Evolutionary conservation across 2,329 filamentous ascomycete genomes (phyloP).

Genomic region (Fusarium compactum): DNA sequence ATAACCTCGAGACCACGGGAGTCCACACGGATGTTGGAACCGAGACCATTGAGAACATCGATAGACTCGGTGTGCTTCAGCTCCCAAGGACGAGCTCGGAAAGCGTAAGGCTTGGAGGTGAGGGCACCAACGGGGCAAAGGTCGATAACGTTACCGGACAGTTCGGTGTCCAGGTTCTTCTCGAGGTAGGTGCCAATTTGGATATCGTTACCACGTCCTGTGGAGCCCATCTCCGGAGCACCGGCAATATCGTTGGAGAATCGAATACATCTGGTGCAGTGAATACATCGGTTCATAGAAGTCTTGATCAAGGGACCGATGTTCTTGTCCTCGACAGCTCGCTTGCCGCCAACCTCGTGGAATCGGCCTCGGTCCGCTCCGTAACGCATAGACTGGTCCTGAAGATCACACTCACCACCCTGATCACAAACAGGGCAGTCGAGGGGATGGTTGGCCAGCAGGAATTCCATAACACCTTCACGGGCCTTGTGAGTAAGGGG

Average conservation of each 20-base stretch:
- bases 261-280: conserved; percentile 97
- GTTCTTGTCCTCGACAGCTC: conserved; percentile 99
- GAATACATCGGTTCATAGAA: conserved; percentile 99
- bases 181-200: conserved; percentile 99
- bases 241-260: conserved; percentile 98
- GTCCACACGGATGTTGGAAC: conserved; percentile 95
- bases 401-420: conserved; percentile 97
- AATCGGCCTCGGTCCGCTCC: conserved; percentile 96
- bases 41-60: conserved; percentile 91
- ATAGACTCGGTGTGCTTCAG: conserved; percentile 96
- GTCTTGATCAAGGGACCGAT: conserved; percentile 98
- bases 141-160: conserved; percentile 98
- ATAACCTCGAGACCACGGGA: conserved; percentile 95
- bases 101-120: conserved; percentile 97
- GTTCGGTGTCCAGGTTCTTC: conserved; percentile 90
- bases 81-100: conserved; percentile 97
- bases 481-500: conserved; percentile 96
- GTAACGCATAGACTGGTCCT: conserved; percentile 99
- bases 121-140: conserved; percentile 97
- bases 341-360: conserved; percentile 95
- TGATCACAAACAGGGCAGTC: conserved; percentile 99
- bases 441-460: conserved; percentile 94
- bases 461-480: conserved; percentile 99
- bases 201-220: conserved; percentile 94
- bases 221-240: conserved; percentile 93